Evolutionary conservation across 129 eudicot species (phyloP).

Genomic region (Chrysanthemum lavandulifolium): DNA sequence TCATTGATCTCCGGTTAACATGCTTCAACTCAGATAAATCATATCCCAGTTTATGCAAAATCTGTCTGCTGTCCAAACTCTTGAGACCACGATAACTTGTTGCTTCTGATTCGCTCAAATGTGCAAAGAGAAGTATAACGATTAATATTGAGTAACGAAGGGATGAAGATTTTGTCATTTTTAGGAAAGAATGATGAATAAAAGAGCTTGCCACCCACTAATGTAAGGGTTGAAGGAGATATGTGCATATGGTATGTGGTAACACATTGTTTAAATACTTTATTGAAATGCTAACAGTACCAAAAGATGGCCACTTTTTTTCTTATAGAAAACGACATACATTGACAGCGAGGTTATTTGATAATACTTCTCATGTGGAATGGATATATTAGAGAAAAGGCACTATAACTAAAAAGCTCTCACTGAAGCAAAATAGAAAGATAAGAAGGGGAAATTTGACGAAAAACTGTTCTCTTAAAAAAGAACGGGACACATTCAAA

Average conservation of each 20-base stretch:
- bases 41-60: slow-evolving; percentile 42
- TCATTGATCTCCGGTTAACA: slow-evolving; percentile 37
- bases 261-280: slow-evolving; percentile 30
- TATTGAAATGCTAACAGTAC: slow-evolving; percentile 19
- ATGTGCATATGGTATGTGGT: slow-evolving; percentile 5
- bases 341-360: slow-evolving; percentile 24
- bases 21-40: slow-evolving; percentile 36
- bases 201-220: slow-evolving; percentile 8
- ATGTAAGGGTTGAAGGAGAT: slow-evolving; percentile 18
- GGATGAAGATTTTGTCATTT: slow-evolving; percentile 41
- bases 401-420: slow-evolving; percentile 15
- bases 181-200: slow-evolving; percentile 11
- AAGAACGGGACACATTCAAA: not conserved
- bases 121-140: slow-evolving; percentile 33
- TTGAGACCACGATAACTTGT: slow-evolving; percentile 42
- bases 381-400: slow-evolving; percentile 8
- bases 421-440: not conserved
- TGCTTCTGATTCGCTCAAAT: slow-evolving; percentile 32
- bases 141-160: slow-evolving; percentile 29
- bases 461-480: not conserved
- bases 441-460: not conserved
- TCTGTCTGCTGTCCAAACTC: slow-evolving; percentile 41
- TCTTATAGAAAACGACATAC: slow-evolving; percentile 15
- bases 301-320: slow-evolving; percentile 17
- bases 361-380: slow-evolving; percentile 19